phyloP scores from a whole-genome alignment of 2,329 filamentous ascomycete species.

The Microascus cirrosus region DNA sequence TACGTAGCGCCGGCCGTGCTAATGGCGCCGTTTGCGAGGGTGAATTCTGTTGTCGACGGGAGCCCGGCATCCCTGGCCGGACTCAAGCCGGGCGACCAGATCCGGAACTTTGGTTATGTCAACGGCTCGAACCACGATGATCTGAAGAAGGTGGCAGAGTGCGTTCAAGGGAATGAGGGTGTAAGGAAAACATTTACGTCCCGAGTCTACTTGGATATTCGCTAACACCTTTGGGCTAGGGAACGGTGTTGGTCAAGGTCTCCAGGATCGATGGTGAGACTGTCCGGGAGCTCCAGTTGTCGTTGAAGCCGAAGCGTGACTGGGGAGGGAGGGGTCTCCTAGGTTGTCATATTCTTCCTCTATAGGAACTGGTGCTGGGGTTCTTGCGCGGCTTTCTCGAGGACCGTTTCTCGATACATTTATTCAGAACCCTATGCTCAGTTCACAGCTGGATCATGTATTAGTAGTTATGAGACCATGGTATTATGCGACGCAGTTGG shows the following conservation, averaged over 20 bases:
- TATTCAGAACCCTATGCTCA: not conserved
- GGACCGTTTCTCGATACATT: not conserved
- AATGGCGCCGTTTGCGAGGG: conserved; percentile 67
- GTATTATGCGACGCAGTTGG: not conserved
- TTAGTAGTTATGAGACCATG: not conserved
- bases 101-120: conserved; percentile 76
- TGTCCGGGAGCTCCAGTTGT: conserved; percentile 53
- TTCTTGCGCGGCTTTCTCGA: not conserved
- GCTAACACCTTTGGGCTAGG: conserved; percentile 30
- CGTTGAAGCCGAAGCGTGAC: conserved; percentile 62
- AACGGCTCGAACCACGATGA: conserved; percentile 78
- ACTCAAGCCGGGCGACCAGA: conserved; percentile 66
- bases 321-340: conserved; percentile 89
- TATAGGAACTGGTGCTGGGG: conserved; percentile 19
- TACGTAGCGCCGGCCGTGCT: conserved; percentile 4
- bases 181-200: conserved; percentile 42
- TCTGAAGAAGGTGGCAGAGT: conserved; percentile 76
- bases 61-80: conserved; percentile 81
- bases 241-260: conserved; percentile 58
- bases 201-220: not conserved
- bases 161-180: conserved; percentile 80
- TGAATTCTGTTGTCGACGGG: conserved; percentile 67
- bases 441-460: not conserved
- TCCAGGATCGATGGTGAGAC: conserved; percentile 32
- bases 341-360: conserved; percentile 78